Evolutionary conservation across 805 yeast genomes (phyloP), one percentile per base, ranked within the genome.

Genomic region (Kuraishia borneana): DNA sequence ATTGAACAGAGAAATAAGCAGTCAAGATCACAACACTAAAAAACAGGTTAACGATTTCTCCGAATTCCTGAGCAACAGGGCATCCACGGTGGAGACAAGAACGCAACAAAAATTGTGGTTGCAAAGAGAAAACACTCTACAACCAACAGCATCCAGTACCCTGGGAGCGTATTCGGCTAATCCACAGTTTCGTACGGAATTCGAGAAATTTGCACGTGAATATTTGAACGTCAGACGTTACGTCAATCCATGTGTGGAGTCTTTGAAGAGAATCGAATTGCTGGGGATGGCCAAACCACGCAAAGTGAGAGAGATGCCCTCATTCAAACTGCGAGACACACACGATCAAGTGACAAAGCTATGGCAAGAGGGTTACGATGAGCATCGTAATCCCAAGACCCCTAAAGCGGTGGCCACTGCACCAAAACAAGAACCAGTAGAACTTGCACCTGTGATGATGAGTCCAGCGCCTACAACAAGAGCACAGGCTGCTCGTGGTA

Each of bases 21-120:
- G 17, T 20, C 21, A 19, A 6, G 21, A 19, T 16, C 9, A 20
- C 12, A 14, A 6, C 12, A 13, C 31, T 6, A 13, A 17, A 6
- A 29, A 29, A 9, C 27, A 31, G 20, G 34, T 34, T 14, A 56
- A 55, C 27, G 61, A 65, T 39, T 67, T 68, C 42, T 51, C 60
- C 8, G 58, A 61, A 27, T 65, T 61, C 48, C 45, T 68, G 36
- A 57, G 56, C 40, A 26, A 46, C 40, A 43, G 54, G 37, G 39
- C 53, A 1, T 54, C 56, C 1, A 60, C 59, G 34, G 51, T 60
- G 20, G 83, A 76, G 39, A 75, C 83, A 1, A 65, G 95, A 56
- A 83, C 94, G 0, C 95, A 84, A 48, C 92, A 82, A 48, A 70
- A 77, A 41, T 64, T 85, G 34, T 83, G 94, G 94, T 59, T 84